These are phyloP conservation scores for Lichtheimia hyalospora DNA, from an alignment of 371 early-diverging fungal genomes.

Conservation along the genomic window DNA sequence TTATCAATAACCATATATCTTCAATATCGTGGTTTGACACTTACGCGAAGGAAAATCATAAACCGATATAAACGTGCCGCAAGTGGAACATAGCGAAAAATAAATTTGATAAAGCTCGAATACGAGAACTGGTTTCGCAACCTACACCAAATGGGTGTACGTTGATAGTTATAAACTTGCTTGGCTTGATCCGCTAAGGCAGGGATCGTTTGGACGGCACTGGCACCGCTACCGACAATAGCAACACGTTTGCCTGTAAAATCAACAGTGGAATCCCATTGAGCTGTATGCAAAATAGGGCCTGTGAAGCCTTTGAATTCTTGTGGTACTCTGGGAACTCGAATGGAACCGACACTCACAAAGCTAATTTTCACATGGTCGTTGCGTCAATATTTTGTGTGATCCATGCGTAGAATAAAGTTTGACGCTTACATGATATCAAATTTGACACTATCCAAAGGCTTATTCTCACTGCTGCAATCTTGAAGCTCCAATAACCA, in stretches of 20 bases:
- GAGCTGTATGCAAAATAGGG: conserved; percentile 45
- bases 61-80: conserved; percentile 17
- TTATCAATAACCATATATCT: neutral
- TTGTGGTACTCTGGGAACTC: conserved; percentile 51
- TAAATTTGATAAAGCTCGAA: conserved; percentile 9
- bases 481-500: conserved; percentile 38
- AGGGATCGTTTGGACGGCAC: conserved; percentile 57
- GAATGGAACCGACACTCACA: conserved; percentile 32
- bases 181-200: conserved; percentile 42
- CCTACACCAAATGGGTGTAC: conserved; percentile 52
- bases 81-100: conserved; percentile 21
- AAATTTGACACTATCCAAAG: conserved; percentile 14
- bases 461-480: conserved; percentile 2
- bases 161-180: conserved; percentile 52
- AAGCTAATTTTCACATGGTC: conserved; percentile 10
- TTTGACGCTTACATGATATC: conserved; percentile 29
- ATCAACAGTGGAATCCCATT: conserved; percentile 48
- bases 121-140: conserved; percentile 27
- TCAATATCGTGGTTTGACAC: neutral
- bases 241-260: conserved; percentile 51
- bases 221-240: conserved; percentile 55
- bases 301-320: conserved; percentile 50
- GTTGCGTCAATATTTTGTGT: neutral
- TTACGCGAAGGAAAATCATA: conserved; percentile 12
- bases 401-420: neutral